phyloP scores from a whole-genome alignment of 768 basidiomycete species.

The Boletus pseudopeckii region DNA sequence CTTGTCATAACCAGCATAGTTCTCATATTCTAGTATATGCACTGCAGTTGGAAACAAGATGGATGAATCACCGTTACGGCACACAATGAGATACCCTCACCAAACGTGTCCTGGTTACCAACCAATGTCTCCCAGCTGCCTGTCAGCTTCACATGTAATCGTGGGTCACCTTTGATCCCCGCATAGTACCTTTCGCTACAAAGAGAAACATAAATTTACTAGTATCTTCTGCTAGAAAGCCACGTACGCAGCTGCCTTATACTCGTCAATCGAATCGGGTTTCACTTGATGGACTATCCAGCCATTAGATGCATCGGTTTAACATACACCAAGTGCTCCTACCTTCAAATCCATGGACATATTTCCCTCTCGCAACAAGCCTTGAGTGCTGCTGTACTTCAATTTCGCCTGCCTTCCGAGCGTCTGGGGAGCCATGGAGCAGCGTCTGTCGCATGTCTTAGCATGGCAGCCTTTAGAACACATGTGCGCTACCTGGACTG shows the following conservation, averaged over 20 bases:
- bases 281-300: slow-evolving; percentile 77
- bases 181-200: slow-evolving; percentile 79
- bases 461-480: slow-evolving; percentile 24
- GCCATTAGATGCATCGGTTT: slow-evolving; percentile 1
- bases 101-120: slow-evolving; percentile 86
- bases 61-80: not conserved
- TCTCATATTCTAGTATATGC: slow-evolving; percentile 91
- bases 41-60: slow-evolving; percentile 28
- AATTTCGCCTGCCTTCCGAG: slow-evolving; percentile 76
- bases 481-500: slow-evolving; percentile 53
- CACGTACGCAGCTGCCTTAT: slow-evolving; percentile 84
- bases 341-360: slow-evolving; percentile 89
- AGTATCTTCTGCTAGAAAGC: slow-evolving; percentile 1
- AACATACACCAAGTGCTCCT: slow-evolving; percentile 3
- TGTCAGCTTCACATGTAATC: slow-evolving; percentile 80
- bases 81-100: slow-evolving; percentile 40
- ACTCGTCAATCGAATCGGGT: slow-evolving; percentile 76
- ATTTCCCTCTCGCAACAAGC: slow-evolving; percentile 90
- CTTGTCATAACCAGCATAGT: slow-evolving; percentile 85
- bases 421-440: slow-evolving; percentile 91
- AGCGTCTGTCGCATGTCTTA: slow-evolving; percentile 55
- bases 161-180: slow-evolving; percentile 68
- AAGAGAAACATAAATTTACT: slow-evolving; percentile 10
- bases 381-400: slow-evolving; percentile 81
- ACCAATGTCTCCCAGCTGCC: slow-evolving; percentile 92